These are phyloP conservation scores for Paramecium primaurelia DNA, from an alignment of 73 alveolate species.

Conservation along the genomic window DNA sequence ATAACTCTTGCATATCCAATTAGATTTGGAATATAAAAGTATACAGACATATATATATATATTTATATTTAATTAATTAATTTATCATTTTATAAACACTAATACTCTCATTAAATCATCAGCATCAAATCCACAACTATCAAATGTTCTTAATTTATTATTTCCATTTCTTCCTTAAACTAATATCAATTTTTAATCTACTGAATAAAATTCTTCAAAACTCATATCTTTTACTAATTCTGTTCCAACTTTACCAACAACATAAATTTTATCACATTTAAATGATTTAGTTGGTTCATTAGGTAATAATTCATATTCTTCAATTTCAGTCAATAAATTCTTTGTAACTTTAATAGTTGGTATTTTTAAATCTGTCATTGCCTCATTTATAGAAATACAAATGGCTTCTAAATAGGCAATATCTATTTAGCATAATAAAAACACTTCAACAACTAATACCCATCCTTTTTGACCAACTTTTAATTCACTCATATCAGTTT, in stretches of 20 bases:
- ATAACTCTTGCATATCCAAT: slow-evolving; percentile 41
- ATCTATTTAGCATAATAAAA: background rate
- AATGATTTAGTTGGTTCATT: slow-evolving; percentile 22
- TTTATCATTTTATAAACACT: background rate
- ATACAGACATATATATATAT: background rate
- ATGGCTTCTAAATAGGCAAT: background rate
- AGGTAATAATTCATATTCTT: slow-evolving; percentile 27
- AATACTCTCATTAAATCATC: background rate
- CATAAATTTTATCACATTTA: background rate
- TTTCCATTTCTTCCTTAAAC: background rate
- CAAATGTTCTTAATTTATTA: background rate
- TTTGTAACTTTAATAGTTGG: background rate
- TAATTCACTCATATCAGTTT: background rate
- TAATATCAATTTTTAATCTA: background rate
- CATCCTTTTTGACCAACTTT: slow-evolving; percentile 38
- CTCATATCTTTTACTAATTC: slow-evolving; percentile 33
- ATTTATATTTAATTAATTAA: background rate
- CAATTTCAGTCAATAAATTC: background rate
- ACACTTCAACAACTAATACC: background rate
- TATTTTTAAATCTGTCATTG: background rate
- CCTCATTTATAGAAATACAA: background rate
- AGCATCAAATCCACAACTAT: slow-evolving; percentile 1
- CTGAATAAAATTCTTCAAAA: slow-evolving; percentile 19
- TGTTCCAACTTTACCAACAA: slow-evolving; percentile 5
- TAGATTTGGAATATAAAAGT: slow-evolving; percentile 35